phyloP scores from a whole-genome alignment of 371 early-diverging fungal genomes.

The Mortierella sp. region DNA sequence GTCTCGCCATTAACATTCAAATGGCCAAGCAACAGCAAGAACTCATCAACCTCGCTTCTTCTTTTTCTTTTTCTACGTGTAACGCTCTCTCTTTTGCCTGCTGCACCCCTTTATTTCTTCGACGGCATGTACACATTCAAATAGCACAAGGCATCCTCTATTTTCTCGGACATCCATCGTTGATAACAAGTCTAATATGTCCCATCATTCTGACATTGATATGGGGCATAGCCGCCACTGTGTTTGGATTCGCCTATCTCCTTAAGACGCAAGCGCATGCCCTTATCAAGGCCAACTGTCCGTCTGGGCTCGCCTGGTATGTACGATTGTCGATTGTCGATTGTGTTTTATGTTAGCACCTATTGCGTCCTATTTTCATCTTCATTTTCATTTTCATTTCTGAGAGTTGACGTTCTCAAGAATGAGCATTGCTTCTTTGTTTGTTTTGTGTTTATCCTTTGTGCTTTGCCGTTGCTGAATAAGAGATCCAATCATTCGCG shows the following conservation, averaged over 20 bases:
- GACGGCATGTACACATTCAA: no score
- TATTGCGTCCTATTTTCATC: no score
- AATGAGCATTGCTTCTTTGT: background rate
- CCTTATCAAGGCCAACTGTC: slow-evolving; percentile 67
- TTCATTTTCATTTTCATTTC: no score
- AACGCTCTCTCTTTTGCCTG: background rate
- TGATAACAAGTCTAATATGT: slow-evolving; percentile 44
- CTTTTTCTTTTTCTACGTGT: background rate
- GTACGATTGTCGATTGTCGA: no score
- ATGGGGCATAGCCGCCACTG: slow-evolving; percentile 39
- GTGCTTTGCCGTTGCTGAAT: background rate
- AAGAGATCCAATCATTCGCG: background rate
- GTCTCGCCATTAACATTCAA: background rate
- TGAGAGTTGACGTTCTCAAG: background rate
- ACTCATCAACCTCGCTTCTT: background rate
- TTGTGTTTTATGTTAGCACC: no score
- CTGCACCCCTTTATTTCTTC: background rate
- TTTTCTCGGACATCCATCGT: slow-evolving; percentile 66
- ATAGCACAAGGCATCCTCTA: slow-evolving; percentile 62
- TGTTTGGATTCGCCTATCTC: slow-evolving; percentile 48
- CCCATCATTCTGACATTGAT: slow-evolving; percentile 48
- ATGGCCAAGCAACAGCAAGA: background rate
- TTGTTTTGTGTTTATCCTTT: slow-evolving; percentile 9
- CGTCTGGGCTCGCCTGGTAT: slow-evolving; percentile 70
- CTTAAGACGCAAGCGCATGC: slow-evolving; percentile 67